Conservation (phyloP, 2,329 filamentous ascomycete species). For the Lachnellula suecica region DNA sequence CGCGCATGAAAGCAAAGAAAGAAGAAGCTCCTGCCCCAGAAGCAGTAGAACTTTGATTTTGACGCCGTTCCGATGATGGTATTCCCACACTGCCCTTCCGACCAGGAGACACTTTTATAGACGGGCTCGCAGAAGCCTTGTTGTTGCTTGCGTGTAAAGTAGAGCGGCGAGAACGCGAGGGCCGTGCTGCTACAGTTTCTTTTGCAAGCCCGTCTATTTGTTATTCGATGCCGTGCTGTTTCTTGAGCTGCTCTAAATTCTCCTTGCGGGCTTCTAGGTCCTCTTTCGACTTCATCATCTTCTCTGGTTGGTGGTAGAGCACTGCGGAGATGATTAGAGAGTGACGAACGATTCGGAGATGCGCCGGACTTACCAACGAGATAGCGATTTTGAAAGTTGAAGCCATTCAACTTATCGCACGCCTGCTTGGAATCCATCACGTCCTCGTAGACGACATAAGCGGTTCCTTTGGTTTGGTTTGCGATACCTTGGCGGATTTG, state of each 20-base stretch:
- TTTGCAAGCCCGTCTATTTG: conserved; percentile 70
- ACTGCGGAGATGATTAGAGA: conserved; percentile 42
- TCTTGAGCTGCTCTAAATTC: conserved; percentile 97
- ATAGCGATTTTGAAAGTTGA: conserved; percentile 99
- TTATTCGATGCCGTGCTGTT: conserved; percentile 98
- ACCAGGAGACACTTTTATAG: conserved; percentile 38
- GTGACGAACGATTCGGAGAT: conserved; percentile 1
- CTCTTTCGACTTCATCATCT: conserved; percentile 84
- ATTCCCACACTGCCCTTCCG: conserved; percentile 20
- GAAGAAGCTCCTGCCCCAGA: conserved; percentile 16
- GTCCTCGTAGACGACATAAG: conserved; percentile 99
- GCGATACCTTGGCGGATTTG: conserved; percentile 99
- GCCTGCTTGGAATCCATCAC: conserved; percentile 98
- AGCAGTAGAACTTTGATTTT: conserved; percentile 19
- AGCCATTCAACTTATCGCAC: conserved; percentile 99
- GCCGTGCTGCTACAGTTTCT: conserved; percentile 14
- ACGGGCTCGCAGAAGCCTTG: conserved; percentile 23
- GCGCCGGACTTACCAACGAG: conserved; percentile 75
- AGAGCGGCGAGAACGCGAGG: conserved; percentile 19
- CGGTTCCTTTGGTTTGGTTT: conserved; percentile 95
- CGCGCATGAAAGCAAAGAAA: conserved; percentile 30
- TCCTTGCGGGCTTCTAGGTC: conserved; percentile 92
- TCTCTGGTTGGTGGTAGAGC: conserved; percentile 75
- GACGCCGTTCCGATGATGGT: conserved; percentile 16
- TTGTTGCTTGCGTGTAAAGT: conserved; percentile 12